Base-by-base conservation (phyloP, 768 basidiomycete species). In the Imleria badia region DNA sequence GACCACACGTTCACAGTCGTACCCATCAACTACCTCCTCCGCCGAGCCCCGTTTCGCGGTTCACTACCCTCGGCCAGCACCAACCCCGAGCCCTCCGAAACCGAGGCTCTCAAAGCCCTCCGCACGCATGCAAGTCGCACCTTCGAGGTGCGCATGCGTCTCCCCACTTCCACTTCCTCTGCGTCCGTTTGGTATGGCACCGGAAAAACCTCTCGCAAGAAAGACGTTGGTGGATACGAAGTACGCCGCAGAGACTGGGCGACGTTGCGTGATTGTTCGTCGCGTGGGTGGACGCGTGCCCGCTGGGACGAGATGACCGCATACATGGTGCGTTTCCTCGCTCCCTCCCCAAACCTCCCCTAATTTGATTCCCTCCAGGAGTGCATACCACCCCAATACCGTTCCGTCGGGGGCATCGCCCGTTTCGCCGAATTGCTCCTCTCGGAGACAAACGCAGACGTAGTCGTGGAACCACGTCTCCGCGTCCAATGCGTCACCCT, bases 291-390 rank as follows among this genome's bases (percentile, higher is more conserved):
- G 50, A 60, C 66, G 54, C 64, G 78, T 62, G 67, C 65, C 13
- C 76, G 83, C 13, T 92, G 90, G 90, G 80, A 87, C 11, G 65
- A 75, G 2, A 61, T 79, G 51, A 89, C 86, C 0, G 59, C 87
- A 11, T 94, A 93, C 62, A 66, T 91, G 60, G 91, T 92, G 57
- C 39, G 13, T 29, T 46, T 15, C 31, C 20, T 23, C 3, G 6
- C 13, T 10, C 23, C 6, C n/a, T n/a, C n/a, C n/a, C n/a, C n/a
- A n/a, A n/a, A n/a, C n/a, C n/a, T n/a, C n/a, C n/a, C n/a, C n/a
- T n/a, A n/a, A n/a, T n/a, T n/a, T n/a, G n/a, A n/a, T n/a, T n/a
- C n/a, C n/a, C n/a, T n/a, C n/a, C 33, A 94, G 91, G 91, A 94
- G 72, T 84, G 84, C 55, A 79, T 91, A 15, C 89, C 91, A 0